These are phyloP conservation scores for Spathaspora boniae DNA, from an alignment of 805 yeast species.

Conservation along the genomic window DNA sequence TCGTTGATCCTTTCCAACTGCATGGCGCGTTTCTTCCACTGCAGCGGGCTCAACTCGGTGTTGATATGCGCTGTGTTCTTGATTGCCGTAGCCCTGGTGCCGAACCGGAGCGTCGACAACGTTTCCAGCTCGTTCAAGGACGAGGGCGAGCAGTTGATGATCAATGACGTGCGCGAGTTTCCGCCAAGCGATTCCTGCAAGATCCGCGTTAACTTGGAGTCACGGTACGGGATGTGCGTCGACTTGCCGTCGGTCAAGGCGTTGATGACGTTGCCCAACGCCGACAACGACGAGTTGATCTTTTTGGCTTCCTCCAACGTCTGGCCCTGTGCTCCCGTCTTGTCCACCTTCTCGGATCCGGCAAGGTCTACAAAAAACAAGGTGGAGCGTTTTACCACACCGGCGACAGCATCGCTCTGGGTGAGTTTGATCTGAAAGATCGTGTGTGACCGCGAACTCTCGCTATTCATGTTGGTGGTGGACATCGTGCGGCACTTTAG, in stretches of 20 bases:
- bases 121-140: constrained; percentile 72
- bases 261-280: constrained; percentile 78
- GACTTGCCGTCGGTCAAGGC: constrained; percentile 68
- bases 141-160: constrained; percentile 87
- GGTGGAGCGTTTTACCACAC: constrained; percentile 57
- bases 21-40: constrained; percentile 39
- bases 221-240: constrained; percentile 80
- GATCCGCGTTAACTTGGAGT: constrained; percentile 71
- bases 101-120: constrained; percentile 80
- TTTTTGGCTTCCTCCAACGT: constrained; percentile 80
- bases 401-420: constrained; percentile 56
- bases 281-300: constrained; percentile 72
- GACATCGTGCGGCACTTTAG: constrained; percentile 52
- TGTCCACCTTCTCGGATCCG: constrained; percentile 78
- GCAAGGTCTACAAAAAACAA: constrained; percentile 81
- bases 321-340: constrained; percentile 71
- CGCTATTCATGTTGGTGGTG: constrained; percentile 66
- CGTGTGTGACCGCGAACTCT: constrained; percentile 77
- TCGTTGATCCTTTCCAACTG: constrained; percentile 33
- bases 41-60: constrained; percentile 51
- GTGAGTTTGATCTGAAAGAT: constrained; percentile 65
- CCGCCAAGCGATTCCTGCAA: constrained; percentile 86
- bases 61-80: constrained; percentile 65
- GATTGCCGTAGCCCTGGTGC: constrained; percentile 80
- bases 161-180: constrained; percentile 76